Evolutionary conservation across 2,329 filamentous ascomycete species (phyloP).

Genomic region (Paraphaeosphaeria minitans): DNA sequence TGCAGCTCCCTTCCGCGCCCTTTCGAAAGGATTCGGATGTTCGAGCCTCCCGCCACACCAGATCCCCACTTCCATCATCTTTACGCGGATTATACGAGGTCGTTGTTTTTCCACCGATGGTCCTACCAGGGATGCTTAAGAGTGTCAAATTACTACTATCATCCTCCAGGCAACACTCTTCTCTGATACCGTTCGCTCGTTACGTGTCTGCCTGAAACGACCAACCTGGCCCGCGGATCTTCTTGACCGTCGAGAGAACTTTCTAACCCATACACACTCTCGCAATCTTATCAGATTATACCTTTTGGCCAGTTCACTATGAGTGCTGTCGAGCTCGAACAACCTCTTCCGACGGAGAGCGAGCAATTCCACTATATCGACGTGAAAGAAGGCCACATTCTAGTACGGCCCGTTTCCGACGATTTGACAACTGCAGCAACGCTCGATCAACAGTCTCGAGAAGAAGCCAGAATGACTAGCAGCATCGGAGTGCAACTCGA

Average conservation of each 20-base stretch:
- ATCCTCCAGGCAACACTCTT: constrained; percentile 6
- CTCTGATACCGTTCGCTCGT: constrained; percentile 14
- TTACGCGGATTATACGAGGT: constrained; percentile 33
- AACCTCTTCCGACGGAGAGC: constrained; percentile 32
- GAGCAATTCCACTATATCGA: constrained; percentile 30
- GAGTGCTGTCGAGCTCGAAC: constrained; percentile 37
- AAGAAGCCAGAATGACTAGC: constrained; percentile 37
- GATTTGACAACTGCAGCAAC: constrained; percentile 36
- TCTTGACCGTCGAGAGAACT: not conserved
- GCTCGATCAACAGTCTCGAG: constrained; percentile 31
- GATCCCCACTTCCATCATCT: constrained; percentile 27
- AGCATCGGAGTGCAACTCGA: constrained; percentile 41
- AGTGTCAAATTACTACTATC: not conserved
- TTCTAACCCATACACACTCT: not conserved
- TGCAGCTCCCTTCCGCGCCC: constrained; percentile 38
- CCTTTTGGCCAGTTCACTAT: constrained; percentile 31
- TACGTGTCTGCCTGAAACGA: constrained; percentile 4
- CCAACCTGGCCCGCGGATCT: not conserved
- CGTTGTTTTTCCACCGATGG: constrained; percentile 20
- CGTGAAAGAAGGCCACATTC: constrained; percentile 41
- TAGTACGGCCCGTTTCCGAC: constrained; percentile 37
- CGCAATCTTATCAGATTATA: constrained; percentile 20
- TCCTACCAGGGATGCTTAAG: not conserved
- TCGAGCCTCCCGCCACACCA: constrained; percentile 31
- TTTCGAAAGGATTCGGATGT: constrained; percentile 45